Evolutionary conservation across 495 filamentous ascomycete genomes (phyloP).

Genomic region (Annulohypoxylon bovei): DNA sequence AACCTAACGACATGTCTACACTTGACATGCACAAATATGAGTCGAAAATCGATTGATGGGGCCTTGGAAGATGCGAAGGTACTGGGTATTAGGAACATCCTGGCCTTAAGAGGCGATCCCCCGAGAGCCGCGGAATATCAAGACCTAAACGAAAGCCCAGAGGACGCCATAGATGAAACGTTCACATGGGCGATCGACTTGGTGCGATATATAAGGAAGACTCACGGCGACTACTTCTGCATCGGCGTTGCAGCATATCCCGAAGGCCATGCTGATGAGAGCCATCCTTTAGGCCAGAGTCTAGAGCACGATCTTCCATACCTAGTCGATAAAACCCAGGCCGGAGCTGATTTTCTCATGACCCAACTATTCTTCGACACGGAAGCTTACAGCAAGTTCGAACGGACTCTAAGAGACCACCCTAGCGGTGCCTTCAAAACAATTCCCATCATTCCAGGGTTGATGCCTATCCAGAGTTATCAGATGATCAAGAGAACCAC

Average conservation of each 20-base stretch:
- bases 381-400: conserved; percentile 80
- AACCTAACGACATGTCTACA: conserved; percentile 95
- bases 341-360: conserved; percentile 98
- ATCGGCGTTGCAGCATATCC: conserved; percentile 95
- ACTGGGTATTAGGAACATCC: conserved; percentile 92
- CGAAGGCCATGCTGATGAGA: conserved; percentile 94
- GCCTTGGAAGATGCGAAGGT: conserved; percentile 91
- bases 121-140: conserved; percentile 88
- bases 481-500: conserved; percentile 93
- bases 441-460: conserved; percentile 89
- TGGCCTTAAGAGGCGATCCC: conserved; percentile 93
- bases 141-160: conserved; percentile 60
- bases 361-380: conserved; percentile 98
- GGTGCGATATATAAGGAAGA: conserved; percentile 85
- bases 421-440: conserved; percentile 86
- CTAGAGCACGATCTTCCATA: conserved; percentile 85
- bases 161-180: conserved; percentile 68
- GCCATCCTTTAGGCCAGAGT: conserved; percentile 79
- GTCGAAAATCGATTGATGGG: conserved; percentile 81
- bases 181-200: conserved; percentile 92
- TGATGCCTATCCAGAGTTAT: conserved; percentile 98
- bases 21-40: conserved; percentile 98
- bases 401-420: conserved; percentile 79
- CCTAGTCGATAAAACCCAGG: conserved; percentile 87
- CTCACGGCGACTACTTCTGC: conserved; percentile 95